These are phyloP conservation scores for Nakazawaea populi DNA, from an alignment of 805 yeast species.

Conservation along the genomic window DNA sequence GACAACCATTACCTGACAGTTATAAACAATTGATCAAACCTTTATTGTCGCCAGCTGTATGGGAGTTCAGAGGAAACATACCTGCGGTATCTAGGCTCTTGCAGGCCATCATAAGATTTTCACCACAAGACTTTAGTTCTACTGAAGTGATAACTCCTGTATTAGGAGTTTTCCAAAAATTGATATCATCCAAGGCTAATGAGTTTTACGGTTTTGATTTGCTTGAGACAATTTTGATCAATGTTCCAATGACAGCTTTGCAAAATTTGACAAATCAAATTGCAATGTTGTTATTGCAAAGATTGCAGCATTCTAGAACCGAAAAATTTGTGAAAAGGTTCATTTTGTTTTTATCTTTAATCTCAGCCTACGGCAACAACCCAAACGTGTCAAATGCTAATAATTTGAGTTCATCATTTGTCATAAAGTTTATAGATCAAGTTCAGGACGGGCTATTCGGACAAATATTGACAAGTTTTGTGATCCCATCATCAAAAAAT, in stretches of 20 bases:
- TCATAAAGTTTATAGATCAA: constrained; percentile 59
- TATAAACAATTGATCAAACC: constrained; percentile 72
- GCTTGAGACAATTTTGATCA: constrained; percentile 58
- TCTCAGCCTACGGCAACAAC: constrained; percentile 22
- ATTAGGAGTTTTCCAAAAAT: constrained; percentile 93
- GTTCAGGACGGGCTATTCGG: constrained; percentile 61
- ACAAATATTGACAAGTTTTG: constrained; percentile 40
- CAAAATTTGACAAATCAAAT: constrained; percentile 60
- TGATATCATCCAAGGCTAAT: constrained; percentile 77
- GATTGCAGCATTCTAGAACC: constrained; percentile 76
- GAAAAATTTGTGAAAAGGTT: constrained; percentile 74
- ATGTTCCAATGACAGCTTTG: constrained; percentile 45
- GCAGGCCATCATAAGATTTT: constrained; percentile 54
- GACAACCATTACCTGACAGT: constrained; percentile 51
- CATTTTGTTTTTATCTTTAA: constrained; percentile 48
- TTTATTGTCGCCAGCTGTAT: constrained; percentile 78
- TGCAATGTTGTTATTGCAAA: constrained; percentile 68
- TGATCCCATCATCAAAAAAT: constrained; percentile 43
- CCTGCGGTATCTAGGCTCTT: constrained; percentile 88
- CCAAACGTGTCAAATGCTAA: constrained; percentile 17
- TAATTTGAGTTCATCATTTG: constrained; percentile 34
- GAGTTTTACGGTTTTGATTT: constrained; percentile 84
- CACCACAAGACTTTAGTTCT: constrained; percentile 32
- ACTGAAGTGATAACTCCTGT: constrained; percentile 59
- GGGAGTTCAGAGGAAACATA: constrained; percentile 91